Conservation (phyloP, 1,284 basidiomycete genomes). For the Sanghuangporus baumii region DNA sequence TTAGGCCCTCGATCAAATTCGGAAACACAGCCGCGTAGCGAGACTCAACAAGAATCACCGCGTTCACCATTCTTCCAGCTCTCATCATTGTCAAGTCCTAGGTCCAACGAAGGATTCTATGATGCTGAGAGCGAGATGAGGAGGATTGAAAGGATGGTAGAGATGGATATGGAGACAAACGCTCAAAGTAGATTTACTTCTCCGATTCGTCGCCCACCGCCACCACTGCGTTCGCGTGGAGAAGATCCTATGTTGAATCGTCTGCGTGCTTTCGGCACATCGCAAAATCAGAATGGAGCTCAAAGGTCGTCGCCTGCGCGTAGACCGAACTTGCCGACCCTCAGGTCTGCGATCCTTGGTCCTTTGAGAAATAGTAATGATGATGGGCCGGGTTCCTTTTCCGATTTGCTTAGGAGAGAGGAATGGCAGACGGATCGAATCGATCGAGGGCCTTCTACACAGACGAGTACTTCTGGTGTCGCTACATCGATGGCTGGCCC, state of each 20-base stretch:
- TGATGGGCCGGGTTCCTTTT: background rate
- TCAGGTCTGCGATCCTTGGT: conserved; percentile 8
- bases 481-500: background rate
- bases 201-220: background rate
- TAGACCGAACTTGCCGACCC: conserved; percentile 5
- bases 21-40: background rate
- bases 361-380: background rate
- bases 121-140: background rate
- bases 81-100: background rate
- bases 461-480: background rate
- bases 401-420: background rate
- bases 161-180: background rate
- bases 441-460: background rate
- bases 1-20: background rate
- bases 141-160: conserved; percentile 6
- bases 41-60: background rate
- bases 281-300: background rate
- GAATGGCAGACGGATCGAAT: background rate
- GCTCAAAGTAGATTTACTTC: background rate
- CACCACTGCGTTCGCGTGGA: background rate
- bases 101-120: background rate
- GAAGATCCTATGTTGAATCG: background rate
- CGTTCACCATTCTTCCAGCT: background rate
- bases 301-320: background rate
- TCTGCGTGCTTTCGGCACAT: background rate